phyloP scores from a whole-genome alignment of 768 basidiomycete genomes.

The Mycena alexandri region DNA sequence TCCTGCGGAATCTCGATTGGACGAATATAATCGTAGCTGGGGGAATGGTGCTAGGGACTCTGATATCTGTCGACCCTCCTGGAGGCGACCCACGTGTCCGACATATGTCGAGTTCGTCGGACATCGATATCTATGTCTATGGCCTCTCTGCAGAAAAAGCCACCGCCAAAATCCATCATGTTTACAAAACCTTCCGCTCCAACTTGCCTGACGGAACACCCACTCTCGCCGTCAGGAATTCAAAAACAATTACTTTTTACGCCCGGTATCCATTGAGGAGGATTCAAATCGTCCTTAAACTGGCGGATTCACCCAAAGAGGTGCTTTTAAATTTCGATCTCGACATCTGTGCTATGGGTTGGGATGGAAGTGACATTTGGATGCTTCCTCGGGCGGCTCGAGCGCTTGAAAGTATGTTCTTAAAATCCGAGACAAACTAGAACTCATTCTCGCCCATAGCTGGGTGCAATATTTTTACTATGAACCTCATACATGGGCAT shows the following conservation, averaged over 20 bases:
- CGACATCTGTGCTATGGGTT: too few relatives aligned
- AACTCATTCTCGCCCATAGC: too few relatives aligned
- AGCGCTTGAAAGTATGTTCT: too few relatives aligned
- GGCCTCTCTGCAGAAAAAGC: background rate
- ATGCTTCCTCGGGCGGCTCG: too few relatives aligned
- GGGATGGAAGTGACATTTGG: too few relatives aligned
- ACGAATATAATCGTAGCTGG: constrained; percentile 2
- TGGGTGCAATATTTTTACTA: too few relatives aligned
- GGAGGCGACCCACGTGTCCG: too few relatives aligned
- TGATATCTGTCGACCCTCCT: too few relatives aligned
- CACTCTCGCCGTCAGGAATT: constrained; percentile 18
- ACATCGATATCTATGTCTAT: constrained; percentile 16
- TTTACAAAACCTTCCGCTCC: background rate
- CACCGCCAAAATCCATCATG: constrained; percentile 1
- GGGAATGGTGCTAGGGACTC: constrained; percentile 6
- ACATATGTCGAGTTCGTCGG: background rate
- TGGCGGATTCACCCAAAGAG: too few relatives aligned
- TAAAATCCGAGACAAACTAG: too few relatives aligned
- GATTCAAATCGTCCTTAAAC: constrained; percentile 19
- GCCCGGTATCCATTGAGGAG: constrained; percentile 8
- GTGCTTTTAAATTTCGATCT: too few relatives aligned
- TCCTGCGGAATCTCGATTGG: constrained; percentile 6
- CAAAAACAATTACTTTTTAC: constrained; percentile 21
- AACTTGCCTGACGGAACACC: background rate
- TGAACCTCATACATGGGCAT: too few relatives aligned